Evolutionary conservation across 306 rosid genomes (phyloP), one percentile per base, ranked within the genome.

Genomic region (Dryas alaskensis): DNA sequence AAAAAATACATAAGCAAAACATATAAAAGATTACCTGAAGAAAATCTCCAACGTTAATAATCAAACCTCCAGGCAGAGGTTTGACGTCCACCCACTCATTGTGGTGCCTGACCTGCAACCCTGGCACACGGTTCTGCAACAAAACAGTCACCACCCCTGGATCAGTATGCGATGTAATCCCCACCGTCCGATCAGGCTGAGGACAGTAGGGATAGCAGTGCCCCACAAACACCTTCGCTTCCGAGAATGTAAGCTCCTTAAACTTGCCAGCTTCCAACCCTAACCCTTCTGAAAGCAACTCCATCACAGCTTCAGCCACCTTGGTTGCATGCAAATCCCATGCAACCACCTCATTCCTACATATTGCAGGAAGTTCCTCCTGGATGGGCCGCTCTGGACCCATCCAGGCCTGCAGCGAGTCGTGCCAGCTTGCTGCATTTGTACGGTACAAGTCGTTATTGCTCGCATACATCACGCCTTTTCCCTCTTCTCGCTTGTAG

Each of bases 221-320:
- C 4, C 77, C 82, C 10, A 80, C 72, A 8, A 77, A 17, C 65
- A 0, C 40, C 71, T 74, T 80, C 1, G 1, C 0, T 2, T 78
- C 65, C 3, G 62, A 71, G 46, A 78, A 81, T 11, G 77, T 67
- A 3, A 78, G 59, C 76, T 84, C 85, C 73, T 79, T 77, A 19
- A 84, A 75, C 71, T 42, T 84, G 1, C 60, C 73, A 8, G 58
- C 43, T 47, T 71, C 79, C 63, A 84, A 57, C 4, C 88, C 85
- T 16, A 84, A 42, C 49, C 88, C 88, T 73, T 84, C 85, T 0
- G 73, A 67, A 53, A 78, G 74, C 57, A 84, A 59, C 85, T 81
- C 88, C 85, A 84, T 60, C 72, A 84, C 76, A 3, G 4, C 69
- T 3, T 78, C 83, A 0, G 60, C 81, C 47, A 81, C 83, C 64